Conservation (phyloP, 2,329 filamentous ascomycete species). For the Beauveria scarabaeidicola region DNA sequence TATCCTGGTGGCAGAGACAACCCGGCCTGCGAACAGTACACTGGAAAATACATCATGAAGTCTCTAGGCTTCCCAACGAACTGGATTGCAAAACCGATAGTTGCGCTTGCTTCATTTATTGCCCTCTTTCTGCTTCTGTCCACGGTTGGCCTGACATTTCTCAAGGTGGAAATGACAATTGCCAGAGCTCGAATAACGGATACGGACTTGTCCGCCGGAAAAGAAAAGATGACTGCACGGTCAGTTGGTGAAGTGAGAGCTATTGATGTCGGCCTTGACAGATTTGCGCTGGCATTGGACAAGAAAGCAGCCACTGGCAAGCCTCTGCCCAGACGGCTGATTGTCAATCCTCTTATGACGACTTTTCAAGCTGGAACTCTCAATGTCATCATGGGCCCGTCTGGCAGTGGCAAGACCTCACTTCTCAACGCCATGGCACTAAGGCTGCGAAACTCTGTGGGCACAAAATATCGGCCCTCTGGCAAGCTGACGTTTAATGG, state of each 20-base stretch:
- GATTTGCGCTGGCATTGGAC: constrained; percentile 55
- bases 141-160: constrained; percentile 52
- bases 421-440: constrained; percentile 65
- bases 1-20: constrained; percentile 51
- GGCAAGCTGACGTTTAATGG: constrained; percentile 64
- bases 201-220: constrained; percentile 57
- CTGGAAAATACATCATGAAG: constrained; percentile 59
- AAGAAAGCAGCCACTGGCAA: constrained; percentile 48
- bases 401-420: constrained; percentile 68
- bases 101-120: constrained; percentile 53
- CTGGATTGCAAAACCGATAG: constrained; percentile 60
- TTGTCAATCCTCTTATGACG: constrained; percentile 58
- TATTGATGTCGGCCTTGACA: constrained; percentile 56
- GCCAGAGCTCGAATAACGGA: constrained; percentile 52
- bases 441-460: constrained; percentile 52
- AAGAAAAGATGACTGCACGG: constrained; percentile 55
- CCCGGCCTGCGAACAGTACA: constrained; percentile 59
- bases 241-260: constrained; percentile 45
- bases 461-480: constrained; percentile 51
- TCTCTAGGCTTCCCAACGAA: constrained; percentile 58
- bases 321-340: constrained; percentile 45
- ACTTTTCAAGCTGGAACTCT: constrained; percentile 60
- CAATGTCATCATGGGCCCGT: constrained; percentile 75
- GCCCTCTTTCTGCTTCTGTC: constrained; percentile 55
- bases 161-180: constrained; percentile 61